Conservation (phyloP, 108 stramenopile species). For the Conticribra weissflogii region DNA sequence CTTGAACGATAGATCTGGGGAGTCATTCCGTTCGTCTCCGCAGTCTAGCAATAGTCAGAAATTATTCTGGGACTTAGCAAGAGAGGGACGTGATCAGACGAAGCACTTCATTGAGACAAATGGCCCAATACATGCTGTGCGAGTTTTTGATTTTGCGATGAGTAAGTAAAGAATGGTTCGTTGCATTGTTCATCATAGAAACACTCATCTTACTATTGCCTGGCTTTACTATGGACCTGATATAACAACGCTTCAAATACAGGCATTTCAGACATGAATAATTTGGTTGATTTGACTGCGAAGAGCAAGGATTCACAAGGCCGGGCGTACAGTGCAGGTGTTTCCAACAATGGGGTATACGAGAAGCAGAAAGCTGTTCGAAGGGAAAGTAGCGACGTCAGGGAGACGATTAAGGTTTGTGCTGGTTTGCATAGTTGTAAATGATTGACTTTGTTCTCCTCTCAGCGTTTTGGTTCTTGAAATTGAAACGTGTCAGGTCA, state of each 20-base stretch:
- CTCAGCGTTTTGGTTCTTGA: too few relatives aligned
- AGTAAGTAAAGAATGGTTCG: too few relatives aligned
- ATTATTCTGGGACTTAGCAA: conserved; percentile 76
- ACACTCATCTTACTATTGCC: too few relatives aligned
- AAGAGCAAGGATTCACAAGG: conserved; percentile 81
- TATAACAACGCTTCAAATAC: too few relatives aligned
- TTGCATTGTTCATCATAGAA: too few relatives aligned
- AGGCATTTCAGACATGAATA: conserved; percentile 84
- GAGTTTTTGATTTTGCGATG: conserved; percentile 89
- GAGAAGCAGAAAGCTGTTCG: conserved; percentile 70
- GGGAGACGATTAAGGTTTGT: conserved; percentile 53
- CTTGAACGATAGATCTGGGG: conserved; percentile 66
- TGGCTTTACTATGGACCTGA: too few relatives aligned
- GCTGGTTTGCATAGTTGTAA: too few relatives aligned
- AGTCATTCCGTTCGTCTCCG: conserved; percentile 46
- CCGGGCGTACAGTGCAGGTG: conserved; percentile 84
- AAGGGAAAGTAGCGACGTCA: conserved; percentile 46
- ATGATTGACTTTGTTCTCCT: too few relatives aligned
- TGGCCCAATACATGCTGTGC: conserved; percentile 78
- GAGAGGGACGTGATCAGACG: conserved; percentile 73
- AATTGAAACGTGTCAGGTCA: too few relatives aligned
- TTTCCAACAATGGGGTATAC: conserved; percentile 86
- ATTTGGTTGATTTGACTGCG: conserved; percentile 81
- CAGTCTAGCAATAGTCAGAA: conserved; percentile 28
- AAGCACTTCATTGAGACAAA: conserved; percentile 60